These are phyloP conservation scores for Lasiodiplodia theobromae DNA, from an alignment of 2,329 filamentous ascomycete species.

Conservation along the genomic window DNA sequence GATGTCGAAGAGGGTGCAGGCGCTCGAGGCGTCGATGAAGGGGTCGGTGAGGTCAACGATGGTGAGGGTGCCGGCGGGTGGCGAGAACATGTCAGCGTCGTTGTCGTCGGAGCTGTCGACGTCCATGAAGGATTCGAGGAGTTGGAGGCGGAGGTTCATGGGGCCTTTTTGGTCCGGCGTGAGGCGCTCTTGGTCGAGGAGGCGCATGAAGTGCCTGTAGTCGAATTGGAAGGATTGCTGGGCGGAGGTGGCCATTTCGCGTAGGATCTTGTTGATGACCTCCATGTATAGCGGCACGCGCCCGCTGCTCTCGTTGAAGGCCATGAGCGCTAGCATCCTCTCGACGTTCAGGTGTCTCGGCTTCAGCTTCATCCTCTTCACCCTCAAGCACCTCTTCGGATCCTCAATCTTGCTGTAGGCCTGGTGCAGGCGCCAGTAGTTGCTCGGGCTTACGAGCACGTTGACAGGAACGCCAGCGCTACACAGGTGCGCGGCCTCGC, in stretches of 20 bases:
- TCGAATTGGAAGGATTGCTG: constrained; percentile 54
- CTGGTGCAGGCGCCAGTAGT: constrained; percentile 50
- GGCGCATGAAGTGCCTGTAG: constrained; percentile 57
- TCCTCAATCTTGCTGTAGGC: constrained; percentile 48
- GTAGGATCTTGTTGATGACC: constrained; percentile 62
- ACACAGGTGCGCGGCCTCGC: constrained; percentile 64
- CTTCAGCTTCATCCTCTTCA: constrained; percentile 56
- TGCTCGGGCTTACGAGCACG: constrained; percentile 61
- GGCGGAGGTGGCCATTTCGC: constrained; percentile 61
- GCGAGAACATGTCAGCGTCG: constrained; percentile 33
- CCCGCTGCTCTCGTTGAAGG: constrained; percentile 48
- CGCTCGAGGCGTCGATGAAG: constrained; percentile 70
- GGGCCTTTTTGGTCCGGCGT: constrained; percentile 59
- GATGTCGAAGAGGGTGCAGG: constrained; percentile 76
- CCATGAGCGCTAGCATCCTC: constrained; percentile 64
- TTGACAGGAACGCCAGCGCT: constrained; percentile 56
- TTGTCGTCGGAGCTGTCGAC: constrained; percentile 10
- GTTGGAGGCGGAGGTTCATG: constrained; percentile 66
- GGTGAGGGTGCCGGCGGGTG: constrained; percentile 60
- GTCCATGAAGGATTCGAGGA: constrained; percentile 70
- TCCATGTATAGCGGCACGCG: constrained; percentile 64
- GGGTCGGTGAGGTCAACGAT: constrained; percentile 78
- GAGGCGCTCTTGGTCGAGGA: constrained; percentile 51
- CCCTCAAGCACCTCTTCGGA: constrained; percentile 48
- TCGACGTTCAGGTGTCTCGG: constrained; percentile 59